Percentiles rank a stretch among this genome's conserved stretches.
These are phyloP conservation scores for Mycena haematopus DNA, from an alignment of 768 basidiomycete genomes.

Conservation along the genomic window DNA sequence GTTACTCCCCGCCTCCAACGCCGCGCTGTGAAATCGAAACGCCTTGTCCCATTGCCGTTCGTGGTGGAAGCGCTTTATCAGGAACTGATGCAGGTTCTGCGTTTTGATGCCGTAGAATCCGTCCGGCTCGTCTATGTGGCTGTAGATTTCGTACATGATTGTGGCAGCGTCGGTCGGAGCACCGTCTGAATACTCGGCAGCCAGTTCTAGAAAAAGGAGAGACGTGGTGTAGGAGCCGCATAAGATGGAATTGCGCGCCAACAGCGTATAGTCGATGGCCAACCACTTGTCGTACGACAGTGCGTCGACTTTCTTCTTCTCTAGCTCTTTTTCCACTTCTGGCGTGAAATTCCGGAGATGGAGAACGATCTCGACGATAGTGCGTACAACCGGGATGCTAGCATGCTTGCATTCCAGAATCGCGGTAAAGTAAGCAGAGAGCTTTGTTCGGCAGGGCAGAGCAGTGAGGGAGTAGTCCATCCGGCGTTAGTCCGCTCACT, in stretches of 20 bases:
- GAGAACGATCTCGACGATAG: slow-evolving; percentile 77
- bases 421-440: slow-evolving; percentile 64
- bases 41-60: slow-evolving; percentile 94
- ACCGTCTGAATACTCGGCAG: slow-evolving; percentile 52
- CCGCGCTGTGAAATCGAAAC: slow-evolving; percentile 88
- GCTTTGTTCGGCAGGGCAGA: slow-evolving; percentile 35
- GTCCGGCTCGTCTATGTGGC: slow-evolving; percentile 96
- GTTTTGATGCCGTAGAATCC: slow-evolving; percentile 96
- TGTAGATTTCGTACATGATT: slow-evolving; percentile 90
- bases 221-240: slow-evolving; percentile 91
- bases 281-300: slow-evolving; percentile 83
- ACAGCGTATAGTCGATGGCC: slow-evolving; percentile 69
- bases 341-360: slow-evolving; percentile 77
- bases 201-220: slow-evolving; percentile 87
- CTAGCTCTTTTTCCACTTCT: slow-evolving; percentile 39
- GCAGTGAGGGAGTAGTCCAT: slow-evolving; percentile 28
- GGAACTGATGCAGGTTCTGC: slow-evolving; percentile 75
- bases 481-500: slow-evolving; percentile 32
- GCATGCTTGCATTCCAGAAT: slow-evolving; percentile 52
- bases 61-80: slow-evolving; percentile 88
- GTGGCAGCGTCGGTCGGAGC: slow-evolving; percentile 45
- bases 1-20: slow-evolving; percentile 65
- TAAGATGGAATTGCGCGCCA: slow-evolving; percentile 74
- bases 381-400: slow-evolving; percentile 52
- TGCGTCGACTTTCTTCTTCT: slow-evolving; percentile 41